phyloP scores from a whole-genome alignment of 176 grass and related monocot genomes.

The Microstegium vimineum region DNA sequence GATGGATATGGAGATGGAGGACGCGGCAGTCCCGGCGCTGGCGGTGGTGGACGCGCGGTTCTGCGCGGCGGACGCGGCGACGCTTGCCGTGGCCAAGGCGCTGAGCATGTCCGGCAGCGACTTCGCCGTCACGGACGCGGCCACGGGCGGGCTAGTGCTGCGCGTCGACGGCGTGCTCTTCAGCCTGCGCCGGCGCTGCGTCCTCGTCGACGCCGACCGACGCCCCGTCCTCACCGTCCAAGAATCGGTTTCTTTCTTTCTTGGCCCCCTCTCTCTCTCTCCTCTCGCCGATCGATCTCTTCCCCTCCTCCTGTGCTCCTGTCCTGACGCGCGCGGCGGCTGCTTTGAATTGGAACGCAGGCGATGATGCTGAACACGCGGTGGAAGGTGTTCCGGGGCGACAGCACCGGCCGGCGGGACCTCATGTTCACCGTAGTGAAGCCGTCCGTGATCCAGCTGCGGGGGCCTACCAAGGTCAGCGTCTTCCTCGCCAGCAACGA shows the following conservation, averaged over 20 bases:
- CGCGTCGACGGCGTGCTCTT: conserved; percentile 21
- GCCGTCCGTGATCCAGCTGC: conserved; percentile 49
- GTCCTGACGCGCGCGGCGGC: too few relatives aligned
- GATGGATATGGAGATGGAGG: conserved; percentile 8
- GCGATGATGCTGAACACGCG: conserved; percentile 38
- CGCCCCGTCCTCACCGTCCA: conserved; percentile 22
- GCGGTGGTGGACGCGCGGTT: conserved; percentile 32
- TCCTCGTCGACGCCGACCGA: conserved; percentile 33
- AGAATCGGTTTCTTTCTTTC: background rate
- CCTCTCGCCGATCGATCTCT: background rate
- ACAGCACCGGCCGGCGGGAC: conserved; percentile 43
- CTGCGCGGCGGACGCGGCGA: conserved; percentile 12
- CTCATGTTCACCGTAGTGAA: conserved; percentile 56
- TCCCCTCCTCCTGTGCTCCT: too few relatives aligned
- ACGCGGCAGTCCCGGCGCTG: conserved; percentile 13
- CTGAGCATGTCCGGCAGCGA: conserved; percentile 17
- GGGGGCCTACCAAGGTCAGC: conserved; percentile 33
- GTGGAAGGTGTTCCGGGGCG: conserved; percentile 55
- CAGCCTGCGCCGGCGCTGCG: conserved; percentile 10
- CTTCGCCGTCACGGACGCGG: conserved; percentile 20
- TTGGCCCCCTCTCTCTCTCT: too few relatives aligned
- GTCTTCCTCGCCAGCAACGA: conserved; percentile 64
- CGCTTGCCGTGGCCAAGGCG: conserved; percentile 29
- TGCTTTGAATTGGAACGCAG: too few relatives aligned
- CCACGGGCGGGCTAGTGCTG: conserved; percentile 15